A percentile compares a stretch with the other conserved stretches of the same genome.
Evolutionary conservation across 305 asterid species (phyloP).

Genomic region (Petunia hybrid): DNA sequence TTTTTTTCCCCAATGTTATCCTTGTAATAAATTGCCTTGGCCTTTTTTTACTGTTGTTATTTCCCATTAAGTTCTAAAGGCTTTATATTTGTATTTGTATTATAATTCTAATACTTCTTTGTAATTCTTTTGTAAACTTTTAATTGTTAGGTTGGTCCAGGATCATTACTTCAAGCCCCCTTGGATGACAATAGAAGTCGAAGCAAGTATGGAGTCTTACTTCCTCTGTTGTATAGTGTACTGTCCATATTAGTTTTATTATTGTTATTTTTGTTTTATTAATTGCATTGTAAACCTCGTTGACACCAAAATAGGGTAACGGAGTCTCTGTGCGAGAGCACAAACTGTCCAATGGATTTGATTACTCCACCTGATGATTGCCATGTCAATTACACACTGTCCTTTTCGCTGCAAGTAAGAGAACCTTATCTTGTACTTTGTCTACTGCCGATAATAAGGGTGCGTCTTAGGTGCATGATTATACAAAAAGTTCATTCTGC

Average conservation of each 20-base stretch:
- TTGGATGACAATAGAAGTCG: constrained; percentile 78
- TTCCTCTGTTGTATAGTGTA: constrained; percentile 26
- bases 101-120: constrained; percentile 26
- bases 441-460: constrained; percentile 29
- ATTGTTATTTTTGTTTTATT: background rate
- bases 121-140: constrained; percentile 36
- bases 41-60: constrained; percentile 36
- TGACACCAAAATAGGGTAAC: constrained; percentile 66
- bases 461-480: background rate
- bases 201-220: constrained; percentile 61
- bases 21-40: constrained; percentile 6
- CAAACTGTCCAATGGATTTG: constrained; percentile 88
- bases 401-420: constrained; percentile 95
- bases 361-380: constrained; percentile 97
- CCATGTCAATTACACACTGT: constrained; percentile 91
- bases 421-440: constrained; percentile 33
- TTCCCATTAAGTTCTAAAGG: constrained; percentile 33
- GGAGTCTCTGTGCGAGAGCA: constrained; percentile 80
- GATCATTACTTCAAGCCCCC: constrained; percentile 97
- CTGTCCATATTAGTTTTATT: constrained; percentile 25
- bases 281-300: constrained; percentile 39
- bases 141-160: constrained; percentile 83
- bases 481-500: background rate
- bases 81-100: background rate
- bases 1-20: constrained; percentile 25